phyloP scores from a whole-genome alignment of 108 stramenopile genomes.

The Poteriospumella lacustris region DNA sequence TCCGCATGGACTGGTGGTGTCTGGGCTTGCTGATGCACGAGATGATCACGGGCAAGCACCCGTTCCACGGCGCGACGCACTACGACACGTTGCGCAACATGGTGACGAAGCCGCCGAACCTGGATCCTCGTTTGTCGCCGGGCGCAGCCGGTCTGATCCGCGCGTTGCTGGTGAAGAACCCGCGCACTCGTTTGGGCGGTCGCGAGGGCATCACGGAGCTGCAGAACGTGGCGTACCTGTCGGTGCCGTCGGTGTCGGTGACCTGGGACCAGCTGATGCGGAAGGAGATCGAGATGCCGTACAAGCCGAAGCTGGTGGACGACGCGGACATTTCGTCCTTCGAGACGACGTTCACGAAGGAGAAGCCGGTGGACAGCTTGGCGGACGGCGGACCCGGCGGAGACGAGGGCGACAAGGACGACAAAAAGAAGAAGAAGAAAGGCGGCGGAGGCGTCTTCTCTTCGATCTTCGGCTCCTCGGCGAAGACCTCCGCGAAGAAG shows the following conservation, averaged over 20 bases:
- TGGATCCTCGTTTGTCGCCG: conserved; percentile 20
- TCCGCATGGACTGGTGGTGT: conserved; percentile 51
- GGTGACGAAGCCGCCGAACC: conserved; percentile 31
- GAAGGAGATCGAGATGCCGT: conserved; percentile 22
- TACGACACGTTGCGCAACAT: conserved; percentile 42
- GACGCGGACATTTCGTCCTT: conserved; percentile 35
- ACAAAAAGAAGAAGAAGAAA: too few species aligned
- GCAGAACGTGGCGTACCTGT: conserved; percentile 12
- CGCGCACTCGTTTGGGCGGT: background rate
- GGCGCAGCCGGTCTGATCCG: background rate
- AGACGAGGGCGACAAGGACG: too few species aligned
- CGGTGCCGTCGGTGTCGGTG: too few species aligned
- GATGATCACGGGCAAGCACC: conserved; percentile 44
- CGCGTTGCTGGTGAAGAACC: conserved; percentile 7
- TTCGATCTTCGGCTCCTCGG: too few species aligned
- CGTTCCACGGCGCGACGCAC: conserved; percentile 45
- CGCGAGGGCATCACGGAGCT: conserved; percentile 12
- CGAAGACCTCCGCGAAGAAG: too few species aligned
- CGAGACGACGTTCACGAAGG: conserved; percentile 35
- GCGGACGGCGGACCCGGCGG: too few species aligned
- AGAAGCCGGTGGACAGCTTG: conserved; percentile 37
- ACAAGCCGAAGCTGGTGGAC: conserved; percentile 17
- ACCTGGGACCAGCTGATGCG: conserved; percentile 20
- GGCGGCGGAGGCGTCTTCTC: too few species aligned
- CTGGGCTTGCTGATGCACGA: conserved; percentile 45